Conservation (phyloP, 306 rosid species). For the Calophaca sinica region DNA sequence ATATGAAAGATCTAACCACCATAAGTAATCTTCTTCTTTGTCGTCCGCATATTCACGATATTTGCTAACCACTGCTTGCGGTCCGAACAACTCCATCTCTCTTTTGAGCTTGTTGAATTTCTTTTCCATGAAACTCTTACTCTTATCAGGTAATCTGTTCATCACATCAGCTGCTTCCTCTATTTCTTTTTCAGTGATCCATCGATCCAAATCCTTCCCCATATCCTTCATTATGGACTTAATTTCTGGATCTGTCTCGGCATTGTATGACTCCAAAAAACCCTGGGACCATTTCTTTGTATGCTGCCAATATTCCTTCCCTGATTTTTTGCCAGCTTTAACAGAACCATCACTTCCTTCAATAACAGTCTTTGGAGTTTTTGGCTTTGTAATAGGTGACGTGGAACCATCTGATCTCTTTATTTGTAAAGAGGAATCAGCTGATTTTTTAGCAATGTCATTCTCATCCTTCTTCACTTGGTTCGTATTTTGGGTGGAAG, state of each 20-base stretch:
- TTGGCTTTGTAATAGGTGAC: constrained; percentile 43
- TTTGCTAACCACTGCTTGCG: constrained; percentile 93
- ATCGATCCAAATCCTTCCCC: constrained; percentile 91
- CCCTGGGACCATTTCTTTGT: constrained; percentile 95
- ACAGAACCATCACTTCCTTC: constrained; percentile 95
- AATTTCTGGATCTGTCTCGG: constrained; percentile 85
- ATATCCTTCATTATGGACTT: constrained; percentile 78
- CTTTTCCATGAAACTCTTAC: constrained; percentile 69
- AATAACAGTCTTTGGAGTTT: constrained; percentile 63
- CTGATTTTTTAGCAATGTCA: constrained; percentile 48
- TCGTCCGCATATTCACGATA: constrained; percentile 83
- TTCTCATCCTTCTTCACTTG: constrained; percentile 60
- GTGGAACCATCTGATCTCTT: constrained; percentile 44
- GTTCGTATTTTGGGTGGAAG: constrained; percentile 49
- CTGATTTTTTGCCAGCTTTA: constrained; percentile 79
- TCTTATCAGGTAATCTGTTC: constrained; percentile 67
- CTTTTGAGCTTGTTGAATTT: constrained; percentile 85
- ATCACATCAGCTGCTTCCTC: constrained; percentile 86
- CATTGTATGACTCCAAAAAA: constrained; percentile 84
- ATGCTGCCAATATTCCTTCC: constrained; percentile 98
- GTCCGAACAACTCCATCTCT: constrained; percentile 97
- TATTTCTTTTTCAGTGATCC: constrained; percentile 92
- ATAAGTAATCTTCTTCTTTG: constrained; percentile 85
- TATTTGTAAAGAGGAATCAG: constrained; percentile 51
- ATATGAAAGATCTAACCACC: constrained; percentile 94